A percentile compares a stretch with the other conserved stretches of the same genome.
Evolutionary conservation across 1,284 basidiomycete genomes (phyloP).

Genomic region (Anthracocystis walkeri): DNA sequence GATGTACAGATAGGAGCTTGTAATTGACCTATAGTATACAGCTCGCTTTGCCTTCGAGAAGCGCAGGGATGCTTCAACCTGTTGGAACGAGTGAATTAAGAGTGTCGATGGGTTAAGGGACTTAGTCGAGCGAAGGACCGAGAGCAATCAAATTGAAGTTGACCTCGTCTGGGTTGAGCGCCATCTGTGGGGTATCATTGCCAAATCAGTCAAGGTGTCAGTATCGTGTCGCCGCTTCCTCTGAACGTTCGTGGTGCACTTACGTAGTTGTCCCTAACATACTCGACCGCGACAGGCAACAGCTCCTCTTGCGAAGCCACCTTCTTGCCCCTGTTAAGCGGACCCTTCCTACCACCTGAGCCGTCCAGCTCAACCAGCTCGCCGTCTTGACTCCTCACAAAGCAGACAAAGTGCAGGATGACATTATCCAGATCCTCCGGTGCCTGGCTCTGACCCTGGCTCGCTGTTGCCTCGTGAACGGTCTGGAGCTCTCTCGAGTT

Average conservation of each 20-base stretch:
- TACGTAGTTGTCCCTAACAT: slow-evolving; percentile 62
- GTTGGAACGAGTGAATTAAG: not conserved
- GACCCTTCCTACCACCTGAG: slow-evolving; percentile 58
- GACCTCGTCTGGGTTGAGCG: slow-evolving; percentile 56
- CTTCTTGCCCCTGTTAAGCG: slow-evolving; percentile 51
- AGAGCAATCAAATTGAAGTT: slow-evolving; percentile 68
- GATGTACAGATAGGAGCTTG: too few species aligned
- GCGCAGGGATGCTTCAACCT: not conserved
- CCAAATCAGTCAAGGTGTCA: not conserved
- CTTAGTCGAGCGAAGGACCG: slow-evolving; percentile 30
- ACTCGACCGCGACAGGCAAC: slow-evolving; percentile 47
- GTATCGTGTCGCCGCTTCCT: too few species aligned
- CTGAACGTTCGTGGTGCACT: slow-evolving; percentile 5
- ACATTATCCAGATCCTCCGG: slow-evolving; percentile 64
- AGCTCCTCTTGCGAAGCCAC: slow-evolving; percentile 49
- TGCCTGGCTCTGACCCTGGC: slow-evolving; percentile 61
- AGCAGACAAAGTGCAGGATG: slow-evolving; percentile 68
- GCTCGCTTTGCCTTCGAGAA: too few species aligned
- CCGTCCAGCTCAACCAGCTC: slow-evolving; percentile 66
- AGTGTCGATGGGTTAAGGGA: not conserved
- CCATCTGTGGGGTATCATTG: slow-evolving; percentile 45
- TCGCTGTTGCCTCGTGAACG: slow-evolving; percentile 59
- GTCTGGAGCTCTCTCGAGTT: slow-evolving; percentile 48
- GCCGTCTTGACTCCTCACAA: slow-evolving; percentile 56
- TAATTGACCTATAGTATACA: too few species aligned